Evolutionary conservation across 1,139 yeast species (phyloP), one percentile per base, ranked within the genome.

Genomic region (Pichia sp.): DNA sequence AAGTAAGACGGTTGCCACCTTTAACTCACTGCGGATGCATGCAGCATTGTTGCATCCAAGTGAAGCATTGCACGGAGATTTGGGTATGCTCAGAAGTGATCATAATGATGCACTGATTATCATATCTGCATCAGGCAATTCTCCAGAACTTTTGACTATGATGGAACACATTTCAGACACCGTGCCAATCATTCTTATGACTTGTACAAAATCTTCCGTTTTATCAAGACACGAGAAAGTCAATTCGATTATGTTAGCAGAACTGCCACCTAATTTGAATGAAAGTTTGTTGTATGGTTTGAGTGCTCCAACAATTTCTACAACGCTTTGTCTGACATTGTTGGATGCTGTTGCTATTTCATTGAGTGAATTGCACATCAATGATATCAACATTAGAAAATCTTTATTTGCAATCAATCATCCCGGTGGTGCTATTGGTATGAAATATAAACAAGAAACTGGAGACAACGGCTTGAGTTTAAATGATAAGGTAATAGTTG

Each of bases 371-470:
- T 61, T 81, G 60, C 71, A 81, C 43, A 81, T 80, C 48, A 67
- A 66, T 5, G 87, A 84, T 56, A 64, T 69, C 36, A 61, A 66
- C 37, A 68, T 71, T 49, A 68, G 95, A 42, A 73, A 72, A 50
- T 67, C 62, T 47, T 61, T 72, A 41, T 87, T 87, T 61, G 79
- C 84, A 7, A 72, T 72, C 50, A 75, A 82, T 58, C 96, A 87
- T 58, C 96, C 96, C 2, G 95, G 95, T 33, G 96, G 96, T 29
- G 85, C 94, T 2, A 86, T 87, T 55, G 95, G 95, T 23, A 72
- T 77, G 38, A 71, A 68, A 6, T 71, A 67, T 36, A 16, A 16
- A 16, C 23, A 16, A 16, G 23, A 16, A 16, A 16, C 23, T 16
- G 23, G 23, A 16, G 23, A 16, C 23, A 16, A 16, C 23, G 23